A percentile compares a stretch with the other conserved stretches of the same genome.
These are phyloP conservation scores for Pharnaceum exiguum DNA, from an alignment of 148 eudicot genomes.

Conservation along the genomic window DNA sequence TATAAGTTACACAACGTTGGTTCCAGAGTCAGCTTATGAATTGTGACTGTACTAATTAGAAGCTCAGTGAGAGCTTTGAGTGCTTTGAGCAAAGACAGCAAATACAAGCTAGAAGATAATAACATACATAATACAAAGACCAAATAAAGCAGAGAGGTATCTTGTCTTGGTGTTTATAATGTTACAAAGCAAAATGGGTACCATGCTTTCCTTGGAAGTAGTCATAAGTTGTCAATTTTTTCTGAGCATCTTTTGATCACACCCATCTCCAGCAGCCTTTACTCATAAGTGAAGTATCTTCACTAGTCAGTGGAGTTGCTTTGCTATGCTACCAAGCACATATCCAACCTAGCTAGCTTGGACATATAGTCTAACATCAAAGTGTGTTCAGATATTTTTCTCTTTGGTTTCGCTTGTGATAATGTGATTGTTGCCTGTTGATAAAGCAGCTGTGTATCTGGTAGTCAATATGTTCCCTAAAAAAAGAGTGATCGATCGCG, in stretches of 20 bases:
- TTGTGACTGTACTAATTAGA: slow-evolving; percentile 11
- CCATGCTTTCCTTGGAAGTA: slow-evolving; percentile 8
- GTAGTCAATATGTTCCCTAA: no score
- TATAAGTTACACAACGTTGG: slow-evolving; percentile 5
- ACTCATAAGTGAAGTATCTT: slow-evolving; percentile 27
- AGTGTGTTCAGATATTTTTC: no score
- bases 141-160: background rate
- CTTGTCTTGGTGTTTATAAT: slow-evolving; percentile 15
- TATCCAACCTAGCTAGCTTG: slow-evolving; percentile 1
- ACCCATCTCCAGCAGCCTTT: slow-evolving; percentile 10
- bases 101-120: background rate
- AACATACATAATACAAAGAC: background rate
- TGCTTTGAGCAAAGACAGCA: slow-evolving; percentile 12
- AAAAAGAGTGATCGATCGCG: no score
- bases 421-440: no score
- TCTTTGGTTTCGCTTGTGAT: no score
- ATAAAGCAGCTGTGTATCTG: no score
- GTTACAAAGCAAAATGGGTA: slow-evolving; percentile 4
- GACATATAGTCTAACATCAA: background rate
- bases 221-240: slow-evolving; percentile 5
- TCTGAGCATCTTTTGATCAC: slow-evolving; percentile 9
- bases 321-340: slow-evolving; percentile 21
- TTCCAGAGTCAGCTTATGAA: background rate
- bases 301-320: slow-evolving; percentile 3
- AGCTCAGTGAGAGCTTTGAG: slow-evolving; percentile 20